Evolutionary conservation across 805 yeast genomes (phyloP).

Genomic region (Barnettozyma salicaria): DNA sequence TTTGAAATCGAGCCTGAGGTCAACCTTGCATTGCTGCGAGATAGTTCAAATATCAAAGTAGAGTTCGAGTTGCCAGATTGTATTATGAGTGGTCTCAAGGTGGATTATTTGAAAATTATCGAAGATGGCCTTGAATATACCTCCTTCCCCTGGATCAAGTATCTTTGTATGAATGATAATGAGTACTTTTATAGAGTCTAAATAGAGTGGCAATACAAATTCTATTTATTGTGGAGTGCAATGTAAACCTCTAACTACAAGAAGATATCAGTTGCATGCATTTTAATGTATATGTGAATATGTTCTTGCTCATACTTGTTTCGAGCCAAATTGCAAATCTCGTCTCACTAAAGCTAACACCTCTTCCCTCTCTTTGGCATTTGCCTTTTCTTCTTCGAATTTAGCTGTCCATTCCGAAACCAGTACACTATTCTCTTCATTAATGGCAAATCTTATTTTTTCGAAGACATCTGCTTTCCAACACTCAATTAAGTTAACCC

Average conservation of each 20-base stretch:
- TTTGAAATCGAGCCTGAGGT: conserved; percentile 3
- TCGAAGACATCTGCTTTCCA: conserved; percentile 24
- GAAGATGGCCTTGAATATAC: conserved; percentile 54
- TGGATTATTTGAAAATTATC: conserved; percentile 59
- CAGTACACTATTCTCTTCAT: conserved; percentile 18
- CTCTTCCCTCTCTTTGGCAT: conserved; percentile 6
- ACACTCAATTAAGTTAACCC: conserved; percentile 23
- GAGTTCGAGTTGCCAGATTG: conserved; percentile 60
- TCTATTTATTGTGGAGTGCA: too few species aligned
- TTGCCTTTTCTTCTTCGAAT: conserved; percentile 16
- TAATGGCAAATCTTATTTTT: conserved; percentile 18
- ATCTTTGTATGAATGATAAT: conserved; percentile 39
- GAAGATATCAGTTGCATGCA: too few species aligned
- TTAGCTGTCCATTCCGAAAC: conserved; percentile 20
- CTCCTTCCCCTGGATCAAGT: conserved; percentile 76
- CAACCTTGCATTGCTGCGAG: too few species aligned
- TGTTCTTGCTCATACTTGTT: background rate
- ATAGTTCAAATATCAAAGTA: conserved; percentile 36
- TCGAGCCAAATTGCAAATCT: conserved; percentile 2
- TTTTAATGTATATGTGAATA: background rate
- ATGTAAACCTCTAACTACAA: too few species aligned
- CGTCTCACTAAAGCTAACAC: too few species aligned
- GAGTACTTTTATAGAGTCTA: conserved; percentile 27
- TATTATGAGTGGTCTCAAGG: conserved; percentile 59
- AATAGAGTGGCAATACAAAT: background rate